Base-by-base conservation (phyloP, 169 alveolate species). In the Eimeria necatrix region DNA sequence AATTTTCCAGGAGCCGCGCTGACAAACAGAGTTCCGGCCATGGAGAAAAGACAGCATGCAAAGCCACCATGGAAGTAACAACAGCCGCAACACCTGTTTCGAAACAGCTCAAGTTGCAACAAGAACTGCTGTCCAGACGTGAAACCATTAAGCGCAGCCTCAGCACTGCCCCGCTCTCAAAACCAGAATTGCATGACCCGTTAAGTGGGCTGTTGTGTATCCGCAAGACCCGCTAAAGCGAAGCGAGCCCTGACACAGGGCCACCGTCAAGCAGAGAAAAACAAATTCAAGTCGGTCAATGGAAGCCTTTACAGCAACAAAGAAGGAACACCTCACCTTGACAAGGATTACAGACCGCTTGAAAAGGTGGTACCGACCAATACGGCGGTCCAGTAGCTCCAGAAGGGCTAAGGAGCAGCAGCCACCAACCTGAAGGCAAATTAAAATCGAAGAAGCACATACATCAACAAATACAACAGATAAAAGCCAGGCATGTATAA, bases 401-500 rank as follows among this genome's bases (percentile, higher is more conserved):
- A 95, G 95, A 14, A 95, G 81, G 78, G 87, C 95, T 32, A 91
- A 71, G 9, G 96, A 89, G 64, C 95, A 95, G 80, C 96, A 95
- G 53, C 96, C 96, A 4, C 96, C 96, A 6, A 95, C 89, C 96
- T 94, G 95, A 18, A 9, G 18, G 84, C 59, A 53, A 49, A 48
- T 3, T n/a, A 49, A 9, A 84, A 0, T 20, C 22, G 2, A 18
- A 18, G 68, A 56, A 16, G 70, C 86, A 52, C 41, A 73, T 20
- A 3, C 7, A 71, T 73, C 18, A 16, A 73, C 84, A 73, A 0
- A n/a, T 41, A 78, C 22, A 51, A 3, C 4, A 12, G 10, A 7
- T 64, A 18, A 16, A 51, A 0, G 22, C 22, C n/a, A 6, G 52
- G 52, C n/a, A 46, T 56, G 12, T 2, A 18, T 18, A 18, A 1